Evolutionary conservation across 208 protist genomes (phyloP).

Genomic region (Leishmania amazonensis): DNA sequence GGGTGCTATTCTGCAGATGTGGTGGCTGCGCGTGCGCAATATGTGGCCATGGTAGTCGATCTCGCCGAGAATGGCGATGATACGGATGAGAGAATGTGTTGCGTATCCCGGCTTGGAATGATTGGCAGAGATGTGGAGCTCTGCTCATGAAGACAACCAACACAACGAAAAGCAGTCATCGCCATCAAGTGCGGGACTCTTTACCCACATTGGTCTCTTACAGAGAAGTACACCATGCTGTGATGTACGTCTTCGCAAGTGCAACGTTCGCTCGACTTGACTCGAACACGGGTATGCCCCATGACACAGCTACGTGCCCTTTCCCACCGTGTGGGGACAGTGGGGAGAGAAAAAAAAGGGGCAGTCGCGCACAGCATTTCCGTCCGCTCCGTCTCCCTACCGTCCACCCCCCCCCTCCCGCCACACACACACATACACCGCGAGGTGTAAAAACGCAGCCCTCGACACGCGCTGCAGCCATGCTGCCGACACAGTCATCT

Average conservation of each 20-base stretch:
- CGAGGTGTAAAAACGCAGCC: not conserved
- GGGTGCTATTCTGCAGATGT: slow-evolving; percentile 24
- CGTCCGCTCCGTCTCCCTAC: no score
- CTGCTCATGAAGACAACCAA: not conserved
- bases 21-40: slow-evolving; percentile 23
- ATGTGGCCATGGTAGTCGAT: slow-evolving; percentile 6
- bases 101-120: not conserved
- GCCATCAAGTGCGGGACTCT: not conserved
- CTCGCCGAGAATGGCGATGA: not conserved
- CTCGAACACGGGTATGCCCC: not conserved
- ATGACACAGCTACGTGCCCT: not conserved
- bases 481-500: not conserved
- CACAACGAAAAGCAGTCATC: not conserved
- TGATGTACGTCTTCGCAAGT: not conserved
- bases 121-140: not conserved
- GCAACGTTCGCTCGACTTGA: not conserved
- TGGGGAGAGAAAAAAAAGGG: not conserved
- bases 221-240: not conserved
- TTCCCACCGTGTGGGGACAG: not conserved
- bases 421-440: not conserved
- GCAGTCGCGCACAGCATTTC: not conserved
- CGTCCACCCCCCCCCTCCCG: no score
- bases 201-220: not conserved
- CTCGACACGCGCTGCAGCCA: not conserved
- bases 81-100: not conserved